Conservation (phyloP, 164 flowering plant species). For the Macadamia tetraphylla region DNA sequence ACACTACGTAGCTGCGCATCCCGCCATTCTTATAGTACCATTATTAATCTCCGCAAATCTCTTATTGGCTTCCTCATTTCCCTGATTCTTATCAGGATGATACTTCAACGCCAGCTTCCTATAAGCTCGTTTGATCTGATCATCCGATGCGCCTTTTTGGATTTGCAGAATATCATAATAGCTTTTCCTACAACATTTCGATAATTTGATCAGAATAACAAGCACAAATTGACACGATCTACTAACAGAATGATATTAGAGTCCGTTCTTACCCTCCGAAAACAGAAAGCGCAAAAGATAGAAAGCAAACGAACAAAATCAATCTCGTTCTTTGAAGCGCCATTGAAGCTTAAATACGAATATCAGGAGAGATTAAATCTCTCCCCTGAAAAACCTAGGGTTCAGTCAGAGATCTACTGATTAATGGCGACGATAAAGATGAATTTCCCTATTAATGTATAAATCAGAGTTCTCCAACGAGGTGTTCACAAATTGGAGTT, state of each 20-base stretch:
- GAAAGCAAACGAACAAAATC: conserved; percentile 30
- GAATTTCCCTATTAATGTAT: too few relatives aligned
- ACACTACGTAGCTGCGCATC: too few relatives aligned
- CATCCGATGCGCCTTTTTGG: conserved; percentile 82
- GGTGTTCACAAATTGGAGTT: neutral
- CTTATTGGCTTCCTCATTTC: conserved; percentile 96
- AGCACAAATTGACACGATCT: neutral
- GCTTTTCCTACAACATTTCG: conserved; percentile 56
- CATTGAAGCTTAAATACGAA: conserved; percentile 25
- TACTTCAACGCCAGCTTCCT: conserved; percentile 92
- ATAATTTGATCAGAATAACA: neutral
- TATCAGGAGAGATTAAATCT: conserved; percentile 25
- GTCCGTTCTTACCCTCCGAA: conserved; percentile 50
- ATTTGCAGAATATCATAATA: conserved; percentile 91
- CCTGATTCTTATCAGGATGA: conserved; percentile 97
- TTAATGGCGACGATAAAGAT: neutral
- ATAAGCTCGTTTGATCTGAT: conserved; percentile 95
- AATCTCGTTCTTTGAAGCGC: conserved; percentile 36
- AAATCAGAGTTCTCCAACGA: too few relatives aligned
- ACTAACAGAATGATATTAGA: neutral
- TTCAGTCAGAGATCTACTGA: conserved; percentile 6
- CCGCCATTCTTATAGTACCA: conserved; percentile 60
- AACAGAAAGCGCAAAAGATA: conserved; percentile 30
- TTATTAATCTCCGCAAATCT: conserved; percentile 89
- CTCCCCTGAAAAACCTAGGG: conserved; percentile 16